Evolutionary conservation across 352 stramenopile species (phyloP).

Genomic region (Stramenopiles sp.): DNA sequence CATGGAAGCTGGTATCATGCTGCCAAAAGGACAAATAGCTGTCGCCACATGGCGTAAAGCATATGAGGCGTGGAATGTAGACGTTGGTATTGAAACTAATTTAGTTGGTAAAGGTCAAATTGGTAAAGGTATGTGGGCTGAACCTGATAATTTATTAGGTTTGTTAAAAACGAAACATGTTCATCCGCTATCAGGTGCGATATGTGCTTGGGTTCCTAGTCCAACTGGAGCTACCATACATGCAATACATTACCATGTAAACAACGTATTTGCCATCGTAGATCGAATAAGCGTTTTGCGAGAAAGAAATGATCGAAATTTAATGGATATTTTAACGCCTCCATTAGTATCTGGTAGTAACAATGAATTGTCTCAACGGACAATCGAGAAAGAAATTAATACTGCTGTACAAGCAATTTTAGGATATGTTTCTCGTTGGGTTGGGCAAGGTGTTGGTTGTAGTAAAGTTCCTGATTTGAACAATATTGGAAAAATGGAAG

Average conservation of each 20-base stretch:
- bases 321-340: constrained; percentile 20
- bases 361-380: constrained; percentile 11
- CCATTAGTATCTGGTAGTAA: constrained; percentile 12
- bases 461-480: constrained; percentile 23
- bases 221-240: constrained; percentile 21
- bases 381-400: constrained; percentile 14
- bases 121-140: constrained; percentile 24
- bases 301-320: constrained; percentile 7
- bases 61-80: constrained; percentile 22
- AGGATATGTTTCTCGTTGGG: constrained; percentile 21
- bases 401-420: constrained; percentile 20
- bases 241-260: constrained; percentile 22
- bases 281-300: constrained; percentile 12
- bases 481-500: constrained; percentile 21
- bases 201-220: constrained; percentile 19
- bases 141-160: constrained; percentile 20
- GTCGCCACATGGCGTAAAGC: constrained; percentile 17
- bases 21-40: constrained; percentile 21
- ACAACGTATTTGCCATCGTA: constrained; percentile 20
- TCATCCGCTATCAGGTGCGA: constrained; percentile 18
- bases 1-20: constrained; percentile 17
- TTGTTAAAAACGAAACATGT: constrained; percentile 20
- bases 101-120: constrained; percentile 20
- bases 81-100: constrained; percentile 20
- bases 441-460: constrained; percentile 19